A percentile compares a stretch with the other conserved stretches of the same genome.
Evolutionary conservation across 2,329 filamentous ascomycete genomes (phyloP).

Genomic region (Rosellinia necatrix): DNA sequence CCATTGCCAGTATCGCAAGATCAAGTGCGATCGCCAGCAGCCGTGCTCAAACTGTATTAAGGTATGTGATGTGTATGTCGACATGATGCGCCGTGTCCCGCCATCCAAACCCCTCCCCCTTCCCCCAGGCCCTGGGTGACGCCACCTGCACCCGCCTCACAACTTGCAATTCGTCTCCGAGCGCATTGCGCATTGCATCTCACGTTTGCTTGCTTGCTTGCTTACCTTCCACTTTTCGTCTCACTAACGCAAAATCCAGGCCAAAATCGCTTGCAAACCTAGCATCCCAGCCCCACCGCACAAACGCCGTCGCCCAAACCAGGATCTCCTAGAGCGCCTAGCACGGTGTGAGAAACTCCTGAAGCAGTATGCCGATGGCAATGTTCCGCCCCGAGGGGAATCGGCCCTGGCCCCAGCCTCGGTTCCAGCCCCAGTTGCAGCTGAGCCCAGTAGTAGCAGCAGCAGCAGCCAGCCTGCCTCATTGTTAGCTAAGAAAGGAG

Average conservation of each 20-base stretch:
- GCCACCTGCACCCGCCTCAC: too few relatives aligned
- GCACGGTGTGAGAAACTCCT: conserved; percentile 30
- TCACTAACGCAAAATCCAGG: conserved; percentile 19
- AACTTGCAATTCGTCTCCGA: too few relatives aligned
- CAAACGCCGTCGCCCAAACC: conserved; percentile 29
- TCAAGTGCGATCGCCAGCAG: conserved; percentile 63
- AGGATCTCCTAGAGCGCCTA: conserved; percentile 30
- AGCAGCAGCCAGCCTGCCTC: conserved; percentile 5
- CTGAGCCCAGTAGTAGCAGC: background rate
- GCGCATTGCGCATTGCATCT: background rate
- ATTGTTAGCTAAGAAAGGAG: background rate
- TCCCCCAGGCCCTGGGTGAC: too few relatives aligned
- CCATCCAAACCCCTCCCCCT: background rate
- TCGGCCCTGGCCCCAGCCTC: background rate
- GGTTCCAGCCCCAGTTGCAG: background rate
- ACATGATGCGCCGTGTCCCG: background rate
- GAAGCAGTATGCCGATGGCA: conserved; percentile 27
- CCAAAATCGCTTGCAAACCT: conserved; percentile 28
- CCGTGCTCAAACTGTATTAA: conserved; percentile 62
- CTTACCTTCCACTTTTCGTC: background rate
- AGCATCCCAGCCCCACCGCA: conserved; percentile 26
- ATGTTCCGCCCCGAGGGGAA: conserved; percentile 7
- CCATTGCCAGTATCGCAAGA: conserved; percentile 67
- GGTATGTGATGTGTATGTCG: conserved; percentile 26
- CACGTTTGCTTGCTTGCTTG: background rate